Conservation (phyloP, 441 rosid species). For the Codiaeum variegatum region DNA sequence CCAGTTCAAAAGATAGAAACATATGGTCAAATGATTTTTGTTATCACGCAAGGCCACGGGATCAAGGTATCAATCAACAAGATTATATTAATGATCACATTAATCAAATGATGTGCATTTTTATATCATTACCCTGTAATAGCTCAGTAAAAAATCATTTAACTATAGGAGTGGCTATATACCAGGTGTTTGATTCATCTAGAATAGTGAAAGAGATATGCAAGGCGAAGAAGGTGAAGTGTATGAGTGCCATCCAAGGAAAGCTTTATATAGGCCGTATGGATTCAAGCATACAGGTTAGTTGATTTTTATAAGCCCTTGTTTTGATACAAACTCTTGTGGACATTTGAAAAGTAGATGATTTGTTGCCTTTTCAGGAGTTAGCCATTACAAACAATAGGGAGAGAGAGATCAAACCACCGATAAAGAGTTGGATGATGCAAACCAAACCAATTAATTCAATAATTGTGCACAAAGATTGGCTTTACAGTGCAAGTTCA, state of each 20-base stretch:
- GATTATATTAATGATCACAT: background rate
- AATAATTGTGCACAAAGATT: slow-evolving; percentile 66
- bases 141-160: background rate
- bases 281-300: slow-evolving; percentile 89
- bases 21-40: slow-evolving; percentile 43
- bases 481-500: slow-evolving; percentile 71
- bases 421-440: slow-evolving; percentile 68
- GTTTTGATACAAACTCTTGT: slow-evolving; percentile 10
- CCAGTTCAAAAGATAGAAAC: slow-evolving; percentile 58
- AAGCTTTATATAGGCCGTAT: slow-evolving; percentile 70
- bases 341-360: slow-evolving; percentile 8
- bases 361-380: slow-evolving; percentile 47
- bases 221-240: slow-evolving; percentile 58
- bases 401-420: slow-evolving; percentile 69
- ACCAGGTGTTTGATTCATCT: slow-evolving; percentile 64
- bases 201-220: slow-evolving; percentile 48
- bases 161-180: slow-evolving; percentile 2
- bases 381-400: slow-evolving; percentile 42
- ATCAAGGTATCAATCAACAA: slow-evolving; percentile 53
- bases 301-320: slow-evolving; percentile 6
- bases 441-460: slow-evolving; percentile 69
- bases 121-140: too few relatives aligned
- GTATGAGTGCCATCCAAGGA: slow-evolving; percentile 58
- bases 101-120: background rate
- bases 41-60: slow-evolving; percentile 51